Conservation (phyloP, 2,329 filamentous ascomycete species). For the Claviceps arundinis region DNA sequence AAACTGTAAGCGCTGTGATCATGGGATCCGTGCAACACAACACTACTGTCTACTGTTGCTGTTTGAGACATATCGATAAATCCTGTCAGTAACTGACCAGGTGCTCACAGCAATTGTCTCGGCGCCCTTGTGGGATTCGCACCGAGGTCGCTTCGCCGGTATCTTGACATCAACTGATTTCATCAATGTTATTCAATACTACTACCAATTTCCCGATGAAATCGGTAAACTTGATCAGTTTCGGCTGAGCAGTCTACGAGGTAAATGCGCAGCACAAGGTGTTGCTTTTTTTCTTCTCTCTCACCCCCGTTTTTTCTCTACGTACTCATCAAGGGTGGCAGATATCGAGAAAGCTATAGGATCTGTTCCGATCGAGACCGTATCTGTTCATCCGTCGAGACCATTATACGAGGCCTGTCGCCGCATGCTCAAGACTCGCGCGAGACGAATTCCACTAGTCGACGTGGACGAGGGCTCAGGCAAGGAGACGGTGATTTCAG, state of each 20-base stretch:
- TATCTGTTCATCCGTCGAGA: slow-evolving; percentile 83
- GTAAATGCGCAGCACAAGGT: slow-evolving; percentile 34
- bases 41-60: background rate
- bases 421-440: slow-evolving; percentile 85
- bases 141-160: slow-evolving; percentile 82
- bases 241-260: slow-evolving; percentile 77
- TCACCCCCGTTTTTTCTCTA: background rate
- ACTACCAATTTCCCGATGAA: slow-evolving; percentile 90
- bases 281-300: background rate
- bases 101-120: slow-evolving; percentile 71
- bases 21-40: background rate
- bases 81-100: background rate
- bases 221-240: slow-evolving; percentile 88
- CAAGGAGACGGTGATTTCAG: slow-evolving; percentile 84
- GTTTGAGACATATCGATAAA: background rate
- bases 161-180: slow-evolving; percentile 93
- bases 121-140: slow-evolving; percentile 91
- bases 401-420: slow-evolving; percentile 92
- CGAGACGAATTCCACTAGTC: slow-evolving; percentile 83
- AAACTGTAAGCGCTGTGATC: slow-evolving; percentile 51
- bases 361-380: slow-evolving; percentile 80
- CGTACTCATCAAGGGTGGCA: slow-evolving; percentile 23
- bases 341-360: slow-evolving; percentile 93
- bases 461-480: slow-evolving; percentile 91
- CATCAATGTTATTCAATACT: slow-evolving; percentile 98